phyloP scores from a whole-genome alignment of 805 yeast genomes.

The Lachancea lanzarotensis region DNA sequence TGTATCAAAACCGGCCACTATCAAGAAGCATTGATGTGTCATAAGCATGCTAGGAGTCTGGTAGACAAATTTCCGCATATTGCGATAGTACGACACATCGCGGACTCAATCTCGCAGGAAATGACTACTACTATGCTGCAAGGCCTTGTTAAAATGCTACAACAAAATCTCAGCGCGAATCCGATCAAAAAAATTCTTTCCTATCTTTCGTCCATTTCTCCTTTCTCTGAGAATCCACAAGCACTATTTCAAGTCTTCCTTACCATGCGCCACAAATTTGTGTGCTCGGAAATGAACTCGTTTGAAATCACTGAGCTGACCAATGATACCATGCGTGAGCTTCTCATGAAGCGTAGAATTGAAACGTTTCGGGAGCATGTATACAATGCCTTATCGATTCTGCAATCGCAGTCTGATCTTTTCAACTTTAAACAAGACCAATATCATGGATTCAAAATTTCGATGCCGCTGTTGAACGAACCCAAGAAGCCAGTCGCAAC shows the following conservation, averaged over 20 bases:
- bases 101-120: slow-evolving; percentile 23
- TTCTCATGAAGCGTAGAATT: slow-evolving; percentile 58
- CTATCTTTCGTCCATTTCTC: slow-evolving; percentile 62
- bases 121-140: slow-evolving; percentile 52
- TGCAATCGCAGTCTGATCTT: slow-evolving; percentile 17
- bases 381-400: slow-evolving; percentile 25
- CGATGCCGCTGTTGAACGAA: slow-evolving; percentile 14
- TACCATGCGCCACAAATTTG: slow-evolving; percentile 62
- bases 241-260: slow-evolving; percentile 50
- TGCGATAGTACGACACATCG: slow-evolving; percentile 25
- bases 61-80: slow-evolving; percentile 55
- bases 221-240: slow-evolving; percentile 35
- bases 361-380: slow-evolving; percentile 75
- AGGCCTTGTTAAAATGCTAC: slow-evolving; percentile 60
- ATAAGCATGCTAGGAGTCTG: slow-evolving; percentile 64
- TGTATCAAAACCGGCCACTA: slow-evolving; percentile 84
- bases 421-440: slow-evolving; percentile 1
- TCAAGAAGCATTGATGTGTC: slow-evolving; percentile 81
- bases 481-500: slow-evolving; percentile 1
- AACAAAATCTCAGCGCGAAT: slow-evolving; percentile 74
- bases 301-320: slow-evolving; percentile 17
- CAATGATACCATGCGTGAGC: slow-evolving; percentile 22
- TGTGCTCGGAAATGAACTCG: slow-evolving; percentile 52
- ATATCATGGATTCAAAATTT: not conserved
- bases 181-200: slow-evolving; percentile 72